phyloP scores from a whole-genome alignment of 495 filamentous ascomycete species.

The Hyaloscypha variabilis region DNA sequence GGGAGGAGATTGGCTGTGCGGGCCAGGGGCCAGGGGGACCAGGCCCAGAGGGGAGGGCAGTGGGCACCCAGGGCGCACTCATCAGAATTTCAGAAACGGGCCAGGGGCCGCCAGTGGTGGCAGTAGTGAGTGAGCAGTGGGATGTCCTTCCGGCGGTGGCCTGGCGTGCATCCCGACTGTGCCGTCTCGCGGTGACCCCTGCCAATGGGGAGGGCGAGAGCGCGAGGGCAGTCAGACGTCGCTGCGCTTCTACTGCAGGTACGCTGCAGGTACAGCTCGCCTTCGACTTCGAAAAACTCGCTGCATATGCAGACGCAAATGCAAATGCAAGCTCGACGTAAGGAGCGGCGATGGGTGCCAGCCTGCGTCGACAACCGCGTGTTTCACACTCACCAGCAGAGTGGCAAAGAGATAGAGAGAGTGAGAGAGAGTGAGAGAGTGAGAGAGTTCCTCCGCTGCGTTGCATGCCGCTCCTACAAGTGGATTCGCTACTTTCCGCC shows the following conservation, averaged over 20 bases:
- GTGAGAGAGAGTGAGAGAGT: too few species aligned
- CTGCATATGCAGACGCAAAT: slow-evolving; percentile 4
- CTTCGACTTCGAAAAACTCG: neutral
- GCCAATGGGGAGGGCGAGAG: neutral
- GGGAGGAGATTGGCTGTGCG: neutral
- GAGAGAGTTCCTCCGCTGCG: too few species aligned
- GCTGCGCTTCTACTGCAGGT: slow-evolving; percentile 26
- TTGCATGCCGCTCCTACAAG: neutral
- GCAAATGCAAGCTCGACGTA: neutral
- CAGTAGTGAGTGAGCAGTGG: too few species aligned
- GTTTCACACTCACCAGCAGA: neutral
- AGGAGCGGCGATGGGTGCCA: neutral
- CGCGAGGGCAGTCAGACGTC: neutral
- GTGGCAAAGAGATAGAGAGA: too few species aligned
- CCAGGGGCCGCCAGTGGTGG: neutral
- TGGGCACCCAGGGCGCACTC: too few species aligned
- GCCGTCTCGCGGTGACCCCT: neutral
- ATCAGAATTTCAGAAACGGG: neutral
- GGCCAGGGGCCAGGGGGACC: neutral
- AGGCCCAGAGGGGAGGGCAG: too few species aligned
- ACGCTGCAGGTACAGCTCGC: slow-evolving; percentile 27
- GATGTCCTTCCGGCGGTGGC: neutral
- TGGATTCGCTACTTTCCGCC: slow-evolving; percentile 14
- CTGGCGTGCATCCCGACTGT: neutral
- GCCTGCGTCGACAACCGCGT: neutral